phyloP scores from a whole-genome alignment of 805 yeast species.

The Kodamaea restingae region DNA sequence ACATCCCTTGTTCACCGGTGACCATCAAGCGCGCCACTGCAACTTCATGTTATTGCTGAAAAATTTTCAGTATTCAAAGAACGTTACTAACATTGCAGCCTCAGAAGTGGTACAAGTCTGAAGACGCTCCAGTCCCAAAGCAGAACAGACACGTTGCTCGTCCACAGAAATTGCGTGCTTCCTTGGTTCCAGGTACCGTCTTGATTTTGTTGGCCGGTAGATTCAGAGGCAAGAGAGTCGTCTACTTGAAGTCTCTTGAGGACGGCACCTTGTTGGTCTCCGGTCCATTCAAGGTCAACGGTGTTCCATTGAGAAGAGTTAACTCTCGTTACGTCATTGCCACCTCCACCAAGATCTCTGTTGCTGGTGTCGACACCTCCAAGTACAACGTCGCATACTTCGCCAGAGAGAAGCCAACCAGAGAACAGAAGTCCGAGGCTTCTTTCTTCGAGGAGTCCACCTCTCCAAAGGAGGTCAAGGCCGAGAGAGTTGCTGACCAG shows the following conservation, averaged over 20 bases:
- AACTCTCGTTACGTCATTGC: slow-evolving; percentile 98
- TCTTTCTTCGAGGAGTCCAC: slow-evolving; percentile 78
- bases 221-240: slow-evolving; percentile 99
- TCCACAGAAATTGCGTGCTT: slow-evolving; percentile 93
- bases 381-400: slow-evolving; percentile 94
- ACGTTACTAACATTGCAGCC: slow-evolving; percentile 43
- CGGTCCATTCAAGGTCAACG: slow-evolving; percentile 99
- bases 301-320: slow-evolving; percentile 99
- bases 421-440: slow-evolving; percentile 83
- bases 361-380: slow-evolving; percentile 75
- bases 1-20: neutral
- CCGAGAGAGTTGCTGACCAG: slow-evolving; percentile 96
- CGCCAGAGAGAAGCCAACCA: slow-evolving; percentile 88
- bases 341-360: slow-evolving; percentile 87
- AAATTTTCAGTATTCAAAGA: neutral
- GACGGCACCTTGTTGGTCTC: slow-evolving; percentile 96
- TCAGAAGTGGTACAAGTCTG: slow-evolving; percentile 93
- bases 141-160: slow-evolving; percentile 85
- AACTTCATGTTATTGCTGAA: neutral
- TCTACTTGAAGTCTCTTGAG: slow-evolving; percentile 92
- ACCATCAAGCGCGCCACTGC: neutral
- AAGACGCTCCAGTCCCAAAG: slow-evolving; percentile 84
- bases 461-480: slow-evolving; percentile 82
- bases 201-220: slow-evolving; percentile 97
- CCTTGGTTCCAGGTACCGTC: slow-evolving; percentile 97